A percentile compares a stretch with the other conserved stretches of the same genome.
These are phyloP conservation scores for Nannochloropsis oceanica DNA, from an alignment of 108 stramenopile species.

Conservation along the genomic window DNA sequence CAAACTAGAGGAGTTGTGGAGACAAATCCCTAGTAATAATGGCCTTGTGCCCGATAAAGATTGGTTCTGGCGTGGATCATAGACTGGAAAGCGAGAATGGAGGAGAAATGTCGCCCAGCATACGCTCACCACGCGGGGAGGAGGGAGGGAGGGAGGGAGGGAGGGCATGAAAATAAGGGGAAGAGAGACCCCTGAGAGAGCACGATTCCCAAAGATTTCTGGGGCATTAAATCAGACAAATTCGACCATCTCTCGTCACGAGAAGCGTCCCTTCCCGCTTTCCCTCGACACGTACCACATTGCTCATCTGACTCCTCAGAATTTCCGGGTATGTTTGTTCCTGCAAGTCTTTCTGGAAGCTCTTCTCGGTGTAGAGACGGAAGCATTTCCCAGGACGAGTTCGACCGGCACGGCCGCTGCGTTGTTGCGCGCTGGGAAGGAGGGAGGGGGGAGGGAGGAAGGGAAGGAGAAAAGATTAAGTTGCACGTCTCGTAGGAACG, in stretches of 20 bases:
- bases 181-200: neutral
- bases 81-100: neutral
- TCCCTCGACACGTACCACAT: neutral
- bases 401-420: slow-evolving; percentile 87
- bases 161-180: no score
- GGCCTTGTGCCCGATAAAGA: neutral
- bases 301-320: slow-evolving; percentile 47
- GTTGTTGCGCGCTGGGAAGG: neutral
- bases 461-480: neutral
- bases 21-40: neutral
- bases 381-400: slow-evolving; percentile 98
- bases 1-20: neutral
- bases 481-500: neutral
- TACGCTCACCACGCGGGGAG: neutral
- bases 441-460: neutral
- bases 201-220: neutral
- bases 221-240: no score
- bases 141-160: no score
- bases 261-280: neutral
- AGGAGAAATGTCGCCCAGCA: neutral
- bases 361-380: slow-evolving; percentile 92
- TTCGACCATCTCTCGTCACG: no score
- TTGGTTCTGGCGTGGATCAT: neutral
- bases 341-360: slow-evolving; percentile 87
- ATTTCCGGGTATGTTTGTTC: slow-evolving; percentile 98